These are phyloP conservation scores for Thozetella sp. DNA, from an alignment of 495 filamentous ascomycete genomes.

Conservation along the genomic window DNA sequence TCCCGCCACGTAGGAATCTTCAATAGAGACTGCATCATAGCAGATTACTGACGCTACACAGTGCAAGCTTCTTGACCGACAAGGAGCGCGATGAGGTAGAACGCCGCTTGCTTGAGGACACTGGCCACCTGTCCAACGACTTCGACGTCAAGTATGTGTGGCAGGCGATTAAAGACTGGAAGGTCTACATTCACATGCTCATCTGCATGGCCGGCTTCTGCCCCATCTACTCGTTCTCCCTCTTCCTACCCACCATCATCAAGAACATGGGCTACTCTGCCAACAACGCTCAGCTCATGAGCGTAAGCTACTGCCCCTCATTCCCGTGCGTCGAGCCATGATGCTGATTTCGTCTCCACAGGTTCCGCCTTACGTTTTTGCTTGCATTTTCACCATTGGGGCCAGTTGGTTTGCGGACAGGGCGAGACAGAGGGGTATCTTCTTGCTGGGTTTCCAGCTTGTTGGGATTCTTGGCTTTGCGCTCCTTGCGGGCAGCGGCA, in stretches of 20 bases:
- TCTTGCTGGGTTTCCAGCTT: constrained; percentile 54
- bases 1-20: constrained; percentile 45
- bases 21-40: constrained; percentile 5
- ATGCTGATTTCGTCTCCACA: not conserved
- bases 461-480: constrained; percentile 61
- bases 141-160: constrained; percentile 72
- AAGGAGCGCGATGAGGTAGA: constrained; percentile 51
- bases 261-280: constrained; percentile 58
- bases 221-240: constrained; percentile 59
- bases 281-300: constrained; percentile 60
- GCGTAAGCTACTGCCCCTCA: constrained; percentile 29
- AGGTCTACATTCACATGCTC: constrained; percentile 54
- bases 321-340: not conserved
- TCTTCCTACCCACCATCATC: constrained; percentile 69
- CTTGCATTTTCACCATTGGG: constrained; percentile 48
- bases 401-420: constrained; percentile 55
- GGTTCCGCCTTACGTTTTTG: constrained; percentile 56
- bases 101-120: constrained; percentile 48
- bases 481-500: constrained; percentile 55
- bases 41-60: constrained; percentile 8
- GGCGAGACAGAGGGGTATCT: constrained; percentile 44
- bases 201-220: constrained; percentile 41
- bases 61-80: constrained; percentile 49
- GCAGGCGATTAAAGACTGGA: constrained; percentile 66
- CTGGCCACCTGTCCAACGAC: constrained; percentile 69